Base-by-base conservation (phyloP, 192 early-diverging fungal genomes). In the Allomyces arbusculus region DNA sequence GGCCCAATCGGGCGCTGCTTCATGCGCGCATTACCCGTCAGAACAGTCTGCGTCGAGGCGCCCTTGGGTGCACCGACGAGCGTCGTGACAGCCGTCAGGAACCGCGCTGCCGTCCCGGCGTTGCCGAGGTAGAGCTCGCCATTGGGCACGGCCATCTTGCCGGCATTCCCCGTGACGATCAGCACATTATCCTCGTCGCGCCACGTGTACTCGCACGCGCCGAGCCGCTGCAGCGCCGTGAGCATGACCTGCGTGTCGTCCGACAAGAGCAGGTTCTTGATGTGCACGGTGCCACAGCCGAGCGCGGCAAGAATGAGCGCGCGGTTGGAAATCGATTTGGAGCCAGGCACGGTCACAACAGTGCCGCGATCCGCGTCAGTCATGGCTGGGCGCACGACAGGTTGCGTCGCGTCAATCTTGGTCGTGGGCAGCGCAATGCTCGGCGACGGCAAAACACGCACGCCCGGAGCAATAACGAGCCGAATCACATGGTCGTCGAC, bases 171-270 rank as follows among this genome's bases (percentile, higher is more conserved):
- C 0, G 71, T 74, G 1, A 99, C 86, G 0, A 94, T 81, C 23
- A 99, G 76, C 6, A 87, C 90, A 25, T 90, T 85, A 23, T 94
- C 95, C 70, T 89, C 84, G 71, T 97, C 87, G 74, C 94, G 92
- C 91, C 92, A 95, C 61, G 80, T 78, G 71, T 91, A 93, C 9
- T 79, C 72, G 50, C 91, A 91, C 20, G 86, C 91, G 44, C 87
- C 89, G 63, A 96, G 85, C 65, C 87, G 85, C 69, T 92, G 85
- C 67, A 99, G 78, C 50, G 92, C 91, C 64, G 82, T 83, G 64
- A 95, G 76, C 95, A 96, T 99, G 64, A 91, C 89, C 70, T 96
- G 95, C 16, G 94, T 95, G 74, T 99, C 95, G 73, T 99, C 94
- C 19, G 95, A 99, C 69, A 92, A 89, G 66, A 99, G 77, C 50